Evolutionary conservation across 2,329 filamentous ascomycete species (phyloP).

Genomic region (Sporothrix dimorphospora): DNA sequence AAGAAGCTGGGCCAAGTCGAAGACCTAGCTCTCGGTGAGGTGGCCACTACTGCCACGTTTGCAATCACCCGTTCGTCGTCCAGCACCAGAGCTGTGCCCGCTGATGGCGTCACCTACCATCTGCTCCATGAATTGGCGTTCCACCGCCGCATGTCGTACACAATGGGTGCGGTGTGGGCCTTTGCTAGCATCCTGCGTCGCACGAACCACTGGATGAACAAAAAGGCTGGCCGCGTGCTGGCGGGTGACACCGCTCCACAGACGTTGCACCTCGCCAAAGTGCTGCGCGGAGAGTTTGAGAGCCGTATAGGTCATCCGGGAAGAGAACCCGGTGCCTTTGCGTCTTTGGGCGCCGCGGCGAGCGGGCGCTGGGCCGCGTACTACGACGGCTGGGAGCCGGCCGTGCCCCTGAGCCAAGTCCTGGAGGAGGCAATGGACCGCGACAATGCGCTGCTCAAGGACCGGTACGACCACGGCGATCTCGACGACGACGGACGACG

Average conservation of each 20-base stretch:
- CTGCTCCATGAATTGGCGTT: slow-evolving; percentile 46
- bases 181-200: slow-evolving; percentile 39
- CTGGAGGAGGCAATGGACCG: slow-evolving; percentile 31
- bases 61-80: neutral
- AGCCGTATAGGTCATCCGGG: neutral
- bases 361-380: slow-evolving; percentile 23
- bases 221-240: slow-evolving; percentile 31
- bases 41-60: neutral
- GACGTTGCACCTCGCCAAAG: neutral
- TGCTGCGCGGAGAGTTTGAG: neutral
- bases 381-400: slow-evolving; percentile 32
- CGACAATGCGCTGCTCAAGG: slow-evolving; percentile 30
- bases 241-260: neutral
- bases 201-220: slow-evolving; percentile 39
- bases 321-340: neutral
- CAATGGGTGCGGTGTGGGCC: slow-evolving; percentile 42
- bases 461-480: neutral
- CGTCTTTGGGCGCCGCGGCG: slow-evolving; percentile 14
- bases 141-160: slow-evolving; percentile 40
- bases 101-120: slow-evolving; percentile 43
- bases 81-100: neutral
- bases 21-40: neutral
- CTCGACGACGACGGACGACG: neutral
- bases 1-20: neutral
- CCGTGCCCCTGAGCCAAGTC: slow-evolving; percentile 27